These are phyloP conservation scores for Fusarium pininemorale DNA, from an alignment of 2,329 filamentous ascomycete species.

Conservation along the genomic window DNA sequence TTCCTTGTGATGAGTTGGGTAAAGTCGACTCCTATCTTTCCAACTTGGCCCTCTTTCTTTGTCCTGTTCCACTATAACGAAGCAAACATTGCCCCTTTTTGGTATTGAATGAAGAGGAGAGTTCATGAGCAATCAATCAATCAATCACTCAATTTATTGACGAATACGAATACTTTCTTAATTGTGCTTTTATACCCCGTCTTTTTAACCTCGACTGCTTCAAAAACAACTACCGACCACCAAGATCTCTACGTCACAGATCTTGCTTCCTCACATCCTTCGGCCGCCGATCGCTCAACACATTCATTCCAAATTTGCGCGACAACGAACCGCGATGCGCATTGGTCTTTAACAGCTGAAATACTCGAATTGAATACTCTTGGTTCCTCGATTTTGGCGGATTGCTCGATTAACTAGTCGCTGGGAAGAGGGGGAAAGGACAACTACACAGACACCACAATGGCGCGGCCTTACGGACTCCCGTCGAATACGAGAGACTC, in stretches of 20 bases:
- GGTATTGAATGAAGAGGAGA: conserved; percentile 28
- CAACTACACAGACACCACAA: conserved; percentile 43
- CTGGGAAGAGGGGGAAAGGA: conserved; percentile 12
- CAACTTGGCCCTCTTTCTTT: conserved; percentile 25
- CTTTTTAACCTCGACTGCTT: conserved; percentile 26
- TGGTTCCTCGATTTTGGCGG: not conserved
- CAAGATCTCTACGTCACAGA: conserved; percentile 23
- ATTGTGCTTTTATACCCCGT: conserved; percentile 18
- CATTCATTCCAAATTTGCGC: not conserved
- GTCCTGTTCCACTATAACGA: conserved; percentile 21
- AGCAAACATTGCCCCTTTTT: conserved; percentile 26
- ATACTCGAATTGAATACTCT: conserved; percentile 19
- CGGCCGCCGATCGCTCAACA: conserved; percentile 4
- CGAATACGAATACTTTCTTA: conserved; percentile 20
- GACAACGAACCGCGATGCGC: conserved; percentile 40
- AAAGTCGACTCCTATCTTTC: conserved; percentile 32
- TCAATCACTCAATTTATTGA: not conserved
- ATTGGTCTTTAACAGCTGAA: conserved; percentile 32
- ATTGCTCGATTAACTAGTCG: conserved; percentile 6
- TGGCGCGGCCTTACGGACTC: conserved; percentile 54
- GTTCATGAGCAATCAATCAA: conserved; percentile 20
- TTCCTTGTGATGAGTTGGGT: conserved; percentile 27
- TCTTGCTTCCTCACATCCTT: conserved; percentile 6
- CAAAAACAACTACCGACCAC: conserved; percentile 12
- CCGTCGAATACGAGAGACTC: conserved; percentile 78